Evolutionary conservation across 805 yeast genomes (phyloP).

Genomic region (Candida coquimbonensis): DNA sequence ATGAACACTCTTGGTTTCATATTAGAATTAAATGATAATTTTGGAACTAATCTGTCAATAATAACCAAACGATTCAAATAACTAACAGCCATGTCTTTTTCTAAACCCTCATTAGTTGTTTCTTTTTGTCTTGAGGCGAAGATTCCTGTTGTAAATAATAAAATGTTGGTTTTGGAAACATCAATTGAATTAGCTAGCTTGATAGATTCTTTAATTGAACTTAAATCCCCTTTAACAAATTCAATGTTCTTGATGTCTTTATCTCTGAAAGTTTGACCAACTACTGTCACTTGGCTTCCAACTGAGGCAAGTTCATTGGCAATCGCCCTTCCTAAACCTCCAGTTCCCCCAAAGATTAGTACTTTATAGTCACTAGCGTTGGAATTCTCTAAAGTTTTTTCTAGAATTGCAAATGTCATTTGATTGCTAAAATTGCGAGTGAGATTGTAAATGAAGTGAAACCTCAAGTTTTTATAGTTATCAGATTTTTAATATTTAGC

Average conservation of each 20-base stretch:
- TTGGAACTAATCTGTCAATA: conserved; percentile 22
- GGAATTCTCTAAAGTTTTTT: not conserved
- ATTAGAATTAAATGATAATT: conserved; percentile 11
- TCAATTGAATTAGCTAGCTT: conserved; percentile 21
- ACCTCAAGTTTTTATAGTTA: no score
- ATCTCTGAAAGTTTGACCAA: conserved; percentile 31
- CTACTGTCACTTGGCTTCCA: conserved; percentile 30
- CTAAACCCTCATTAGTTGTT: conserved; percentile 32
- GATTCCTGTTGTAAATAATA: conserved; percentile 36
- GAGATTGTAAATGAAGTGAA: not conserved
- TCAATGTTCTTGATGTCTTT: conserved; percentile 18
- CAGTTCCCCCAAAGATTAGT: conserved; percentile 34
- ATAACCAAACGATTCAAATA: conserved; percentile 30
- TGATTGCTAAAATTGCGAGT: not conserved
- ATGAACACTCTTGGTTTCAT: conserved; percentile 28
- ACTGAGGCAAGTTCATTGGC: conserved; percentile 17
- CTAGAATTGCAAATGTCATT: not conserved
- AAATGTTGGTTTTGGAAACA: conserved; percentile 19
- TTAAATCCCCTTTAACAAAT: conserved; percentile 30
- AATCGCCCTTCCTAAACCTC: conserved; percentile 34
- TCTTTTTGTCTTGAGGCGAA: conserved; percentile 26
- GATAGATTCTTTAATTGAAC: conserved; percentile 22
- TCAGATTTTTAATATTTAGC: no score
- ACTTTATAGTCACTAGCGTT: not conserved
- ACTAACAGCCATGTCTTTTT: conserved; percentile 32